Evolutionary conservation across 371 early-diverging fungal genomes (phyloP).

Genomic region (Encephalitozoon cuniculi): DNA sequence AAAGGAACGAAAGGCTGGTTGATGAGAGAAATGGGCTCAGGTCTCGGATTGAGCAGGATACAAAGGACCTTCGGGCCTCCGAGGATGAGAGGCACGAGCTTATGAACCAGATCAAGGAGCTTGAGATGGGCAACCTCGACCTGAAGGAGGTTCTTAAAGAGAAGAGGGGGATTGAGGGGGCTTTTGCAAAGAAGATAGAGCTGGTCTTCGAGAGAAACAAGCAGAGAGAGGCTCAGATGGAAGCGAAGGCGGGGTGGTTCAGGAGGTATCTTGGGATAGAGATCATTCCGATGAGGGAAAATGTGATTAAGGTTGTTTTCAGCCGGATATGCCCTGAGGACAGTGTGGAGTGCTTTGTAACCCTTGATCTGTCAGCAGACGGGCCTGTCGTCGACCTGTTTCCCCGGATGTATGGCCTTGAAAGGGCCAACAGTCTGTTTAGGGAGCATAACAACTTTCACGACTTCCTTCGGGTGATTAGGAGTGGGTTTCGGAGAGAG

Average conservation of each 20-base stretch:
- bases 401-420: constrained; percentile 31
- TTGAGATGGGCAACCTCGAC: constrained; percentile 2
- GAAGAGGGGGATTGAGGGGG: not conserved
- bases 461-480: constrained; percentile 10
- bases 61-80: not conserved
- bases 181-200: constrained; percentile 5
- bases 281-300: constrained; percentile 9
- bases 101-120: constrained; percentile 33
- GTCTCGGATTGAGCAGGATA: not conserved
- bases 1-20: constrained; percentile 9
- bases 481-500: constrained; percentile 32
- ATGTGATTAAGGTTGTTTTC: constrained; percentile 34
- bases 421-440: constrained; percentile 15
- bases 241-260: not conserved
- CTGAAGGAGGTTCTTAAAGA: not conserved
- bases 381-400: constrained; percentile 17
- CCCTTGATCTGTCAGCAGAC: constrained; percentile 26
- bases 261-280: constrained; percentile 41
- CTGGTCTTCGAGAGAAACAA: not conserved
- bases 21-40: constrained; percentile 5
- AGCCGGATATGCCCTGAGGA: constrained; percentile 6
- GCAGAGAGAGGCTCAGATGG: constrained; percentile 7
- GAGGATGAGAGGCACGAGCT: constrained; percentile 27
- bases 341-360: constrained; percentile 27
- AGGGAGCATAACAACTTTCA: constrained; percentile 25